Base-by-base conservation (phyloP, 495 filamentous ascomycete genomes). In the Podospora pseudopauciseta region DNA sequence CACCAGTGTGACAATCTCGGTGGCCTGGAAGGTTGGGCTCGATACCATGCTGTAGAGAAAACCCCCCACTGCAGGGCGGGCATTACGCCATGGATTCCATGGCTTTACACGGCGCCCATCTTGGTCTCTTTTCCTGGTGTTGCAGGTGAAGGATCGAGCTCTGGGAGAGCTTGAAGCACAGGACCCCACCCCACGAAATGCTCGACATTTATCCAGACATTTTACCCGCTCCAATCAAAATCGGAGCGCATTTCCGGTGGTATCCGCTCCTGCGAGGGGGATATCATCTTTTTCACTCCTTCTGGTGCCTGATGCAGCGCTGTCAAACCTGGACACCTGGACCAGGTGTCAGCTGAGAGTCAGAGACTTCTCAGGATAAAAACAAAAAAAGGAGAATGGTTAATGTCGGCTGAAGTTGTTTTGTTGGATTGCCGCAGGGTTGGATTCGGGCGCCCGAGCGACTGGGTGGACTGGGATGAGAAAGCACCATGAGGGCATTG, bases 151-250 rank as follows among this genome's bases (percentile, higher is more conserved):
- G 59, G 26, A 61, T 9, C 58, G 26, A 30, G 23, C 16, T 26
- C 11, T 61, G 5, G 5, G 26, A 32, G 59, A 56, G 39, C 64
- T 58, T 60, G 34, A 39, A 59, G 62, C 16, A 69, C 2, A 49
- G 39, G 63, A 70, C 67, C 60, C 70, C 66, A 68, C 66, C n/a
- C 55, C 39, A 66, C 44, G 63, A 63, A 19, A 28, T 63, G 61
- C 61, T 34, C 27, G 4, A 44, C 30, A 63, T 76, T 79, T 79
- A 75, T 15, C 71, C 77, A 72, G 65, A 18, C 11, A 70, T 70
- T 77, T 79, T 79, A 79, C 44, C 77, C 77, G 77, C 72, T 44
- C 77, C 75, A 79, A 79, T 79, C 71, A 76, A 3, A 18, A 18
- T 3, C 16, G 56, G 67, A 60, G 65, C 57, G 44, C 64, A 68